Percentiles rank a stretch among this genome's conserved stretches.
phyloP scores from a whole-genome alignment of 129 eudicot genomes.

The Glebionis coronaria region DNA sequence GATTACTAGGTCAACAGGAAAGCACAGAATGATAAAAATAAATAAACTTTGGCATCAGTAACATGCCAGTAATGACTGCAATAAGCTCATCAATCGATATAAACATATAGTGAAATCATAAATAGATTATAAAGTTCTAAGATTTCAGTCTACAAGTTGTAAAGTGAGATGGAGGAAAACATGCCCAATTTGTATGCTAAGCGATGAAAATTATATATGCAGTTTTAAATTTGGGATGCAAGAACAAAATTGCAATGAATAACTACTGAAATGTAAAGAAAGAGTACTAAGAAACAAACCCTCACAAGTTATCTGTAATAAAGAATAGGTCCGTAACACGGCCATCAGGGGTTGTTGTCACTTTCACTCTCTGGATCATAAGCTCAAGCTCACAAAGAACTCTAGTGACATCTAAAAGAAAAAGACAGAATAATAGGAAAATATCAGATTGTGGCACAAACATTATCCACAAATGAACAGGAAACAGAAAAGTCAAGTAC shows the following conservation, averaged over 20 bases:
- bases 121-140: neutral
- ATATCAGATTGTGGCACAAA: conserved; percentile 20
- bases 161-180: neutral
- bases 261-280: neutral
- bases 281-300: conserved; percentile 32
- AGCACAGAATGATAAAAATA: neutral
- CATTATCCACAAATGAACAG: neutral
- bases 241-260: neutral
- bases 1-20: neutral
- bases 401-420: conserved; percentile 60
- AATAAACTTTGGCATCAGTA: too few relatives aligned
- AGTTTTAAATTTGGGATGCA: neutral
- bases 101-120: neutral
- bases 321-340: conserved; percentile 72
- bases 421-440: neutral
- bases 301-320: conserved; percentile 71
- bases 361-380: conserved; percentile 64
- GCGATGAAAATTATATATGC: neutral
- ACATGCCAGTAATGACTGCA: neutral
- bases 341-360: conserved; percentile 82
- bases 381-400: conserved; percentile 77
- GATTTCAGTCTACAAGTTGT: neutral
- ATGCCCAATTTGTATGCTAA: neutral
- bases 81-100: neutral
- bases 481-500: conserved; percentile 25